These are phyloP conservation scores for Stemphylium vesicarium DNA, from an alignment of 2,329 filamentous ascomycete genomes.

Conservation along the genomic window DNA sequence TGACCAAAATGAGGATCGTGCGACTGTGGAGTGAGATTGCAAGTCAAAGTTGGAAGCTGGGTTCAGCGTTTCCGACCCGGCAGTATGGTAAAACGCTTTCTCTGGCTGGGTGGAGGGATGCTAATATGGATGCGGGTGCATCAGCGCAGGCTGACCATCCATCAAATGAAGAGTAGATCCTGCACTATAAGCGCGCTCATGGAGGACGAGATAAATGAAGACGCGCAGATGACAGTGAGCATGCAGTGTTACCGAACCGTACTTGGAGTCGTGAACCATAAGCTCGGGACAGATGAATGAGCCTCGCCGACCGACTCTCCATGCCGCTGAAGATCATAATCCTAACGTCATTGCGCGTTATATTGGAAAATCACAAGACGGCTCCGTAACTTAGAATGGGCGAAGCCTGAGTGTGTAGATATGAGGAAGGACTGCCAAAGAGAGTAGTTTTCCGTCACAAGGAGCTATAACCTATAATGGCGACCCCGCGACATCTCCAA, in stretches of 20 bases:
- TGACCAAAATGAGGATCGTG: constrained; percentile 8
- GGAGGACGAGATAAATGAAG: constrained; percentile 25
- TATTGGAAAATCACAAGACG: constrained; percentile 12
- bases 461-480: background rate
- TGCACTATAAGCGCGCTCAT: constrained; percentile 22
- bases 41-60: constrained; percentile 15
- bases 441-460: background rate
- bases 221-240: constrained; percentile 40
- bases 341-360: background rate
- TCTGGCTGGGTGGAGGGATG: constrained; percentile 11
- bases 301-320: constrained; percentile 4
- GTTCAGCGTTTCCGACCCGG: constrained; percentile 17
- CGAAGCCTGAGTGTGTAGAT: background rate
- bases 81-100: constrained; percentile 12
- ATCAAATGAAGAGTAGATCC: constrained; percentile 6
- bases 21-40: constrained; percentile 11
- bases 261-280: constrained; percentile 19
- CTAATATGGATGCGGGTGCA: constrained; percentile 24
- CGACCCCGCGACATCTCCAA: background rate
- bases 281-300: constrained; percentile 11
- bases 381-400: constrained; percentile 7
- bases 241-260: constrained; percentile 35
- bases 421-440: constrained; percentile 6
- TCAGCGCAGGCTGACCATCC: constrained; percentile 37
- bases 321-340: background rate